Evolutionary conservation across 441 rosid genomes (phyloP).

Genomic region (Cnidoscolus chayamansa): DNA sequence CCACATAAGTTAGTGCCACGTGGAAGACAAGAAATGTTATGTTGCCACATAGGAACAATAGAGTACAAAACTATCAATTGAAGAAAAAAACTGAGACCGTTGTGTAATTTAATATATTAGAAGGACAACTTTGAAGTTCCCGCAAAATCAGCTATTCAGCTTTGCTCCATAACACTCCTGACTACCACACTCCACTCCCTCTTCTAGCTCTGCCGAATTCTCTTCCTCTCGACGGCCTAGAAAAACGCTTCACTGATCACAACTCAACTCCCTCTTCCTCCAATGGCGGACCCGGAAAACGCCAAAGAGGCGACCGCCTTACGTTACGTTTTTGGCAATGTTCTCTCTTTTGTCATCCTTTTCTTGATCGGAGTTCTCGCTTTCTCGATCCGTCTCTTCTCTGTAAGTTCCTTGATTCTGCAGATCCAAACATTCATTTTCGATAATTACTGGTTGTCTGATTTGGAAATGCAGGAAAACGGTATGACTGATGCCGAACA

Average conservation of each 20-base stretch:
- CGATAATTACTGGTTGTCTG: constrained; percentile 5
- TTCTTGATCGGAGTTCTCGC: constrained; percentile 89
- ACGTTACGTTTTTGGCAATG: constrained; percentile 74
- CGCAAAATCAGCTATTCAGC: not conserved
- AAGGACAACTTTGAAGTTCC: no score
- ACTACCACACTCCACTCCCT: not conserved
- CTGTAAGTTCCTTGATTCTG: constrained; percentile 50
- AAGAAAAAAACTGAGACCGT: not conserved
- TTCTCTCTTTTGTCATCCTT: constrained; percentile 73
- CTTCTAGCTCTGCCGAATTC: constrained; percentile 22
- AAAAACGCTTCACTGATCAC: not conserved
- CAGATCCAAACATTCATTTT: constrained; percentile 39
- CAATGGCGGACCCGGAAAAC: constrained; percentile 66
- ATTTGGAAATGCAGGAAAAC: not conserved
- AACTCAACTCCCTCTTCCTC: not conserved
- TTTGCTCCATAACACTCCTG: not conserved
- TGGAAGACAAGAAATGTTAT: constrained; percentile 6
- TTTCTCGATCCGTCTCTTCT: constrained; percentile 99
- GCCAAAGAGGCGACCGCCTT: constrained; percentile 31
- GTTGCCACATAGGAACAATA: constrained; percentile 18
- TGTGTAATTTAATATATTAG: no score
- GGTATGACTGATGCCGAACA: not conserved
- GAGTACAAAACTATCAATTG: constrained; percentile 21
- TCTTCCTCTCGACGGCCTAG: constrained; percentile 10
- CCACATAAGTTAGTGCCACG: constrained; percentile 8